A percentile compares a stretch with the other conserved stretches of the same genome.
Conservation (phyloP, 495 filamentous ascomycete genomes). For the Penicillium ucsense region DNA sequence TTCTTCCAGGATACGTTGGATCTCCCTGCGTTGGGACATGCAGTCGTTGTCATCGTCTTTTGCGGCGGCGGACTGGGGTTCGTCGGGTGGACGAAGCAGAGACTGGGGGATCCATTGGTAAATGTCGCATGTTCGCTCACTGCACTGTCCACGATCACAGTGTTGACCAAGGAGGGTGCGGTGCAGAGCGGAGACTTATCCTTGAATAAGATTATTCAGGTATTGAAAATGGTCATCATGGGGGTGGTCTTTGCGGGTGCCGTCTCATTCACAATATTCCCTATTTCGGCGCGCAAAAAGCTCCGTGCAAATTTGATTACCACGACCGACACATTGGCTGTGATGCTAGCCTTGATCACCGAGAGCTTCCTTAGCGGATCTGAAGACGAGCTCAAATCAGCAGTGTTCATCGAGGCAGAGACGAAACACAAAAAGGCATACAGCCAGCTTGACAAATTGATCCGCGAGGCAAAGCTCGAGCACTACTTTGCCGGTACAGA, state of each 20-base stretch:
- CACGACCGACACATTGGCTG: constrained; percentile 65
- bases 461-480: constrained; percentile 83
- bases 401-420: constrained; percentile 56
- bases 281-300: constrained; percentile 67
- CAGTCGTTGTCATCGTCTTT: constrained; percentile 74
- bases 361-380: constrained; percentile 76
- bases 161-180: constrained; percentile 85
- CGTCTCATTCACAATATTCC: constrained; percentile 73
- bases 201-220: constrained; percentile 73
- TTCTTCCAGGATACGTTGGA: constrained; percentile 58
- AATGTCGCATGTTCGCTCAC: constrained; percentile 86
- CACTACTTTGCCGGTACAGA: constrained; percentile 80
- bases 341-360: constrained; percentile 75
- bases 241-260: constrained; percentile 63
- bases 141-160: constrained; percentile 83
- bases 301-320: constrained; percentile 67
- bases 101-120: constrained; percentile 73
- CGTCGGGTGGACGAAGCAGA: constrained; percentile 89
- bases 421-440: constrained; percentile 60
- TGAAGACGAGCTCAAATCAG: constrained; percentile 61
- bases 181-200: constrained; percentile 74
- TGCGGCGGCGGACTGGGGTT: constrained; percentile 84
- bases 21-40: constrained; percentile 63
- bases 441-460: constrained; percentile 62
- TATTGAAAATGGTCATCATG: constrained; percentile 86